These are phyloP conservation scores for Teratosphaeria pseudoeucalypti DNA, from an alignment of 2,329 filamentous ascomycete species.

Conservation along the genomic window DNA sequence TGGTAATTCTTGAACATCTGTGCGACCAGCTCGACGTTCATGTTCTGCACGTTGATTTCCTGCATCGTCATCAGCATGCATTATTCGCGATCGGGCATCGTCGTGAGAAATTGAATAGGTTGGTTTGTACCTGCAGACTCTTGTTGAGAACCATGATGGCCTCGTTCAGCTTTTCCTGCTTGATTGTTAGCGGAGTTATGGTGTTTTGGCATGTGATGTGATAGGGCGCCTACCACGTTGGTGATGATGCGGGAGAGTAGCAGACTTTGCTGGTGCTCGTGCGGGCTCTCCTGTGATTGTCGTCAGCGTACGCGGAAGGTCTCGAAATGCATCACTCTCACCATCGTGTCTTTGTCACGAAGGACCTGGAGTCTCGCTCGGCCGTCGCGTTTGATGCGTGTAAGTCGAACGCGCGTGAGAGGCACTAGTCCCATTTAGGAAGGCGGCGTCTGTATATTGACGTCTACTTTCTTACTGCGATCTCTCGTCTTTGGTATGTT, in stretches of 20 bases:
- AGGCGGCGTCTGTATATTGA: background rate
- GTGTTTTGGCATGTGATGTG: background rate
- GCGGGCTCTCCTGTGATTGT: slow-evolving; percentile 66
- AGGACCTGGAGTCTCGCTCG: too few relatives aligned
- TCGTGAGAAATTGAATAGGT: background rate
- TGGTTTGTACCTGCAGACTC: slow-evolving; percentile 58
- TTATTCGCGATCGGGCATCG: background rate
- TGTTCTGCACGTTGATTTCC: slow-evolving; percentile 98
- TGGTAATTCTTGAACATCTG: slow-evolving; percentile 99
- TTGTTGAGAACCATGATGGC: slow-evolving; percentile 88
- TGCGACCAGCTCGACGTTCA: slow-evolving; percentile 95
- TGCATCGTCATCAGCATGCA: slow-evolving; percentile 27
- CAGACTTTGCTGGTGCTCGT: slow-evolving; percentile 93
- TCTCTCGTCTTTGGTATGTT: background rate
- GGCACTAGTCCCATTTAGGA: background rate
- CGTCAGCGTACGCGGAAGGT: background rate
- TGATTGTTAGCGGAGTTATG: background rate
- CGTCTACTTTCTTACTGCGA: background rate
- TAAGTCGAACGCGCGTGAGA: background rate
- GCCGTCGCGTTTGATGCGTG: too few relatives aligned
- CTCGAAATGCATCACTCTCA: background rate
- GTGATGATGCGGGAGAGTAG: slow-evolving; percentile 91
- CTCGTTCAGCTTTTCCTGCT: slow-evolving; percentile 92
- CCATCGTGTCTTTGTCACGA: background rate
- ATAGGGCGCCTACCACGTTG: slow-evolving; percentile 66